Conservation (phyloP, 2,329 filamentous ascomycete genomes). For the Penicillium sp. region DNA sequence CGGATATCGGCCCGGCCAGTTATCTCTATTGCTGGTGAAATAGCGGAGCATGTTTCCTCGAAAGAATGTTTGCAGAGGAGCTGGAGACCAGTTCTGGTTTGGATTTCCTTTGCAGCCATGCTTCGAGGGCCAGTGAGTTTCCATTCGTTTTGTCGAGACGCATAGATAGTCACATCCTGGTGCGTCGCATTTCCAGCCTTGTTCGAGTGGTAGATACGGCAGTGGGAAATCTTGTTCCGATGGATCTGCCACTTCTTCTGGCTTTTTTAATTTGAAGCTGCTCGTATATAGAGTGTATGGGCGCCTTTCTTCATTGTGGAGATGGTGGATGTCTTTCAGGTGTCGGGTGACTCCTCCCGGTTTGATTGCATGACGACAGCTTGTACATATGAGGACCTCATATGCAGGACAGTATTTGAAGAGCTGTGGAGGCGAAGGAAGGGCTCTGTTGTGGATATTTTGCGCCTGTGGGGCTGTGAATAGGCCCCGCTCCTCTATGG, state of each 20-base stretch:
- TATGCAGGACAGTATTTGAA: conserved; percentile 4
- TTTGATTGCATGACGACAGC: conserved; percentile 29
- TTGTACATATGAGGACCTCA: conserved; percentile 29
- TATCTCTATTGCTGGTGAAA: conserved; percentile 16
- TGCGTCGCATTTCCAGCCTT: conserved; percentile 24
- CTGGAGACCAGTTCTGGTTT: conserved; percentile 20
- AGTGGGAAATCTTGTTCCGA: conserved; percentile 28
- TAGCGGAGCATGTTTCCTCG: conserved; percentile 29
- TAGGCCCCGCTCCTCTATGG: neutral
- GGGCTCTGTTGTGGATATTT: neutral
- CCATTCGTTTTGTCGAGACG: conserved; percentile 35
- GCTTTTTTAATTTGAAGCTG: conserved; percentile 17
- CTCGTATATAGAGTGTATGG: conserved; percentile 9
- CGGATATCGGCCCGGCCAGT: neutral
- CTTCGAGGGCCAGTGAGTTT: conserved; percentile 28
- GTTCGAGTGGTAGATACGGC: conserved; percentile 23
- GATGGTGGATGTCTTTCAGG: conserved; percentile 31
- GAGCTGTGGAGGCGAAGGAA: neutral
- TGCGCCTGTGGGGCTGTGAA: neutral
- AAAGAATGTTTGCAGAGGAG: conserved; percentile 31
- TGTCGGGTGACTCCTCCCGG: conserved; percentile 27
- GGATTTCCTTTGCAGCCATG: conserved; percentile 17
- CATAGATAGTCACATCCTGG: conserved; percentile 29
- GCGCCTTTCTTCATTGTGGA: conserved; percentile 9
- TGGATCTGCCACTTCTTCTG: conserved; percentile 21